Evolutionary conservation across 805 yeast genomes (phyloP).

Genomic region (Saccharomycopsis fibuligera): DNA sequence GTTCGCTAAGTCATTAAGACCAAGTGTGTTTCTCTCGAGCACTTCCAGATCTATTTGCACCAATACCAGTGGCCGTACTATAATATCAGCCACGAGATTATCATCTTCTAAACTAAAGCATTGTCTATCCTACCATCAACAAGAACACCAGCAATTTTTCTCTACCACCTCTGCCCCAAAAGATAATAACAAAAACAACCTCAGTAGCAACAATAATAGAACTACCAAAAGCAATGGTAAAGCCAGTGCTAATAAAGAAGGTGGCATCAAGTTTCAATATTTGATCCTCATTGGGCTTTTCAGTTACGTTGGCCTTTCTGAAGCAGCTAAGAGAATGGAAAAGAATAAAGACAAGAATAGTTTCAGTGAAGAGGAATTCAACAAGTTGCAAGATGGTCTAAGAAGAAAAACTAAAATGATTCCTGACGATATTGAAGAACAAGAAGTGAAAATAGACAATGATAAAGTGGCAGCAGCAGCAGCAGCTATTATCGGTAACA

Average conservation of each 20-base stretch:
- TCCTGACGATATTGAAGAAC: background rate
- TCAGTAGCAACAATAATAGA: background rate
- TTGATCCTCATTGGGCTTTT: constrained; percentile 27
- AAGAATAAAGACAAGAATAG: constrained; percentile 25
- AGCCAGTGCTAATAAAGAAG: background rate
- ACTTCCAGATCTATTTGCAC: too few relatives aligned
- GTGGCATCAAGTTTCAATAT: constrained; percentile 23
- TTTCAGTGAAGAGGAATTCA: constrained; percentile 26
- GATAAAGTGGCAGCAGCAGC: background rate
- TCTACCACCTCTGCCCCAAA: too few relatives aligned
- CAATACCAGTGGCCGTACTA: too few relatives aligned
- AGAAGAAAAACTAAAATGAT: constrained; percentile 15
- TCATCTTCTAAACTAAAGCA: too few relatives aligned
- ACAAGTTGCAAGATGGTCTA: constrained; percentile 10
- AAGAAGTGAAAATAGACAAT: background rate
- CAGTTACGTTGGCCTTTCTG: constrained; percentile 29
- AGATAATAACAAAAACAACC: too few relatives aligned
- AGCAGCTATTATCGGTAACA: too few relatives aligned
- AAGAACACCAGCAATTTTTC: too few relatives aligned
- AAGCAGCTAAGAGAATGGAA: constrained; percentile 26
- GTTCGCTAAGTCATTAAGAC: too few relatives aligned
- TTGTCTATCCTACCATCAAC: too few relatives aligned
- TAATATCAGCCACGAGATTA: too few relatives aligned
- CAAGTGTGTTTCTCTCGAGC: too few relatives aligned
- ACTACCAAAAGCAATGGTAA: background rate